Percentiles rank a stretch among this genome's conserved stretches.
Conservation (phyloP, 2,329 filamentous ascomycete genomes). For the Clonostachys byssicola region DNA sequence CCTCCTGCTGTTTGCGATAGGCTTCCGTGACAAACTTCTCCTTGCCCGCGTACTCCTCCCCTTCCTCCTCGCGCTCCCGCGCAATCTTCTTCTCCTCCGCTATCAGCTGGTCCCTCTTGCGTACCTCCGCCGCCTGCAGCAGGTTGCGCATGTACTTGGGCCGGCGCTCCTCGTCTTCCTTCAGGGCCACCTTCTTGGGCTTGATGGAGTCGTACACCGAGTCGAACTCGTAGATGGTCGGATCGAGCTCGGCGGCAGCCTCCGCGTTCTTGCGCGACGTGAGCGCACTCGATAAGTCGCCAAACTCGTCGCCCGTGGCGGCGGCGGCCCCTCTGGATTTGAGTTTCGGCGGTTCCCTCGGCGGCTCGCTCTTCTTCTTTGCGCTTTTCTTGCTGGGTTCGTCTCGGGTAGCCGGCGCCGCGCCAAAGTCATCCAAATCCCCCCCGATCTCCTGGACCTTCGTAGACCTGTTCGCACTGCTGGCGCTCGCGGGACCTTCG, state of each 20-base stretch:
- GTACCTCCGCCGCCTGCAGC: slow-evolving; percentile 67
- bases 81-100: slow-evolving; percentile 79
- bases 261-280: slow-evolving; percentile 60
- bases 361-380: slow-evolving; percentile 17
- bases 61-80: slow-evolving; percentile 73
- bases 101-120: slow-evolving; percentile 73
- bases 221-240: slow-evolving; percentile 83
- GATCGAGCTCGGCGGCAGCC: slow-evolving; percentile 62
- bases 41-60: slow-evolving; percentile 76
- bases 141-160: slow-evolving; percentile 78
- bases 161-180: slow-evolving; percentile 51
- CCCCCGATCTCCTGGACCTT: slow-evolving; percentile 57
- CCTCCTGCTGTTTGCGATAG: slow-evolving; percentile 78
- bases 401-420: slow-evolving; percentile 19
- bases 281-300: slow-evolving; percentile 63
- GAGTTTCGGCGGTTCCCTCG: slow-evolving; percentile 33
- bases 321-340: slow-evolving; percentile 35
- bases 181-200: slow-evolving; percentile 54
- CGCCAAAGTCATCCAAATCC: slow-evolving; percentile 49
- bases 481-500: slow-evolving; percentile 21
- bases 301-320: slow-evolving; percentile 36
- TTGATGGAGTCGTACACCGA: slow-evolving; percentile 75
- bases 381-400: slow-evolving; percentile 24
- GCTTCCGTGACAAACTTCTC: slow-evolving; percentile 84
- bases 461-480: slow-evolving; percentile 18